Conservation (phyloP, 768 basidiomycete genomes). For the Trametes villosa region DNA sequence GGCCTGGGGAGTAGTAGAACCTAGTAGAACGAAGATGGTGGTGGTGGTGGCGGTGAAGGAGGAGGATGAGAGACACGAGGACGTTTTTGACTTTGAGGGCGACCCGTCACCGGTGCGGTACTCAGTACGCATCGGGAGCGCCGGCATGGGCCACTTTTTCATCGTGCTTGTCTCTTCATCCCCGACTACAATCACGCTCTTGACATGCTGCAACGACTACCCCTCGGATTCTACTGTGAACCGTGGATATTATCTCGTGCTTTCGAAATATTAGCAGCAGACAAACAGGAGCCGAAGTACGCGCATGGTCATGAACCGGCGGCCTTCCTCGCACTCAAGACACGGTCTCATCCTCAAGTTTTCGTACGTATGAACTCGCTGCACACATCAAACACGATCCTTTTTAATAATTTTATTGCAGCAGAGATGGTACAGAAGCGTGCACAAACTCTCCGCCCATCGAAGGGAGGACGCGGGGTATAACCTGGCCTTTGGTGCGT, state of each 20-base stretch:
- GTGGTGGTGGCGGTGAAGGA: not conserved
- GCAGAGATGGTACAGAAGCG: constrained; percentile 10
- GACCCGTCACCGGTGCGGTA: constrained; percentile 18
- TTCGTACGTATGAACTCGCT: not conserved
- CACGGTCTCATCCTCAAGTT: not conserved
- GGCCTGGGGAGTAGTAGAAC: too few relatives aligned
- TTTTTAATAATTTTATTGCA: not conserved
- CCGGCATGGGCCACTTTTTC: not conserved
- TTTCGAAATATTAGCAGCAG: not conserved
- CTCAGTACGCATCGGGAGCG: constrained; percentile 2
- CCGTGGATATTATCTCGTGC: too few relatives aligned
- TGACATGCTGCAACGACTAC: too few relatives aligned
- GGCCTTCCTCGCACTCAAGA: not conserved
- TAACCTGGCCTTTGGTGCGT: constrained; percentile 23
- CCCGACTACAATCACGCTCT: too few relatives aligned
- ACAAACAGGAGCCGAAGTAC: not conserved
- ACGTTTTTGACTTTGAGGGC: not conserved
- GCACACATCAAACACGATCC: not conserved
- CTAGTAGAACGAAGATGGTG: too few relatives aligned
- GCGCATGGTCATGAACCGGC: not conserved
- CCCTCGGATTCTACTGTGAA: too few relatives aligned
- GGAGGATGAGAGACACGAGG: not conserved
- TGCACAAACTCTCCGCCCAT: constrained; percentile 16
- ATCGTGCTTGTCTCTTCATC: not conserved
- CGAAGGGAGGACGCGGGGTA: constrained; percentile 23